Percentiles rank a stretch among this genome's conserved stretches.
phyloP scores from a whole-genome alignment of 2,329 filamentous ascomycete genomes.

The Chrysoporthe deuterocubensis region DNA sequence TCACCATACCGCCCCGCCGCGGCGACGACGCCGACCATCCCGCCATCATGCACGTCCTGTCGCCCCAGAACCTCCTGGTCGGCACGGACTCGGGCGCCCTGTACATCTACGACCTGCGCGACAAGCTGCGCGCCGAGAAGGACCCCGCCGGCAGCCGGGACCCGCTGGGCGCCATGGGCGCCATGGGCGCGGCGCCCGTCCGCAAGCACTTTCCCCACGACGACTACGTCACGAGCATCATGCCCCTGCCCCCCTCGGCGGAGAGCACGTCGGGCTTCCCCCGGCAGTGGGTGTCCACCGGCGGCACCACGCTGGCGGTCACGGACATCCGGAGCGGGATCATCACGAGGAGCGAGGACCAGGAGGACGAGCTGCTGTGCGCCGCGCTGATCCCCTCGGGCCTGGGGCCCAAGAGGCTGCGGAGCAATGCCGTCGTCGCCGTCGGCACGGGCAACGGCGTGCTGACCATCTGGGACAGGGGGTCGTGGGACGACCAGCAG shows the following conservation, averaged over 20 bases:
- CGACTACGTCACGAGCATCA: constrained; percentile 90
- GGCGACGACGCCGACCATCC: constrained; percentile 69
- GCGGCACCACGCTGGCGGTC: constrained; percentile 86
- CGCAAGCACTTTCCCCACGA: constrained; percentile 86
- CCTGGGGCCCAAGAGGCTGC: constrained; percentile 66
- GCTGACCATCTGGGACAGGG: constrained; percentile 90
- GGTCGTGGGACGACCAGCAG: constrained; percentile 93
- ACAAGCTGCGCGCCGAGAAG: constrained; percentile 38
- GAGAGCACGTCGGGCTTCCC: constrained; percentile 86
- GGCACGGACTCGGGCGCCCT: constrained; percentile 89
- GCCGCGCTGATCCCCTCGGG: constrained; percentile 74
- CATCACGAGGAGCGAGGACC: constrained; percentile 86
- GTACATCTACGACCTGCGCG: constrained; percentile 84
- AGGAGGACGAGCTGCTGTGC: constrained; percentile 90
- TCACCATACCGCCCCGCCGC: constrained; percentile 67
- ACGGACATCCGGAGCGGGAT: constrained; percentile 88
- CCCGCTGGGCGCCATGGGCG: constrained; percentile 46
- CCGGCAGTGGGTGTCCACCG: constrained; percentile 95
- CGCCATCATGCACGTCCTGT: constrained; percentile 79
- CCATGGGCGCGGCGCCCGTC: constrained; percentile 66
- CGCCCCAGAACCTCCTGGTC: constrained; percentile 84
- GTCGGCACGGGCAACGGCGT: constrained; percentile 79
- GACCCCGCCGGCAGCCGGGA: constrained; percentile 9
- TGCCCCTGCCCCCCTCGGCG: constrained; percentile 77
- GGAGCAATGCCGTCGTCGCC: constrained; percentile 75